These are phyloP conservation scores for Yarrowia osloensis DNA, from an alignment of 805 yeast genomes.

Conservation along the genomic window DNA sequence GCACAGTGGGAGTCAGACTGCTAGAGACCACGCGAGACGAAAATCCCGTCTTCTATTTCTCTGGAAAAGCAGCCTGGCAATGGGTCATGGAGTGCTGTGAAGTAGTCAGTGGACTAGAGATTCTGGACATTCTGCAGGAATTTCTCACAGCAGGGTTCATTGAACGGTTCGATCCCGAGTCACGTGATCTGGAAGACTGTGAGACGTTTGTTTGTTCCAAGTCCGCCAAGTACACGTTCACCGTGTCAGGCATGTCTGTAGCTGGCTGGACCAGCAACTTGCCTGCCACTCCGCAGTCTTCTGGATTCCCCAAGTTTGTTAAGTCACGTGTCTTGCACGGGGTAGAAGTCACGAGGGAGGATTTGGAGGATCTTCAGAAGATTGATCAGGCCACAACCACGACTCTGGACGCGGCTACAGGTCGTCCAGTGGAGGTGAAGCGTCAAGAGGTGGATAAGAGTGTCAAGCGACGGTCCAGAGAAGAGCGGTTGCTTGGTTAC, in stretches of 20 bases:
- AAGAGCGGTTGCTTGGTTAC: background rate
- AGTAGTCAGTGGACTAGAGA: conserved; percentile 47
- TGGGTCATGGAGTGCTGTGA: conserved; percentile 93
- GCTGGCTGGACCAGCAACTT: conserved; percentile 29
- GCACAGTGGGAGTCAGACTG: conserved; percentile 64
- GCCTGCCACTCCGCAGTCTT: background rate
- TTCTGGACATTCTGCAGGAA: conserved; percentile 32
- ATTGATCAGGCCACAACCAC: background rate
- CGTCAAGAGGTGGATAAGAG: background rate
- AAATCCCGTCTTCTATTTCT: conserved; percentile 48
- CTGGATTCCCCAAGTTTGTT: conserved; percentile 2
- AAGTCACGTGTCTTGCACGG: conserved; percentile 10
- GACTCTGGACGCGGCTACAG: background rate
- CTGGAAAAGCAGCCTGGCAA: conserved; percentile 78
- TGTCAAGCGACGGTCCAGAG: background rate
- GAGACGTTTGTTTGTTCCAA: conserved; percentile 7
- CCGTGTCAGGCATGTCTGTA: conserved; percentile 7
- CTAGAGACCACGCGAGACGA: conserved; percentile 45
- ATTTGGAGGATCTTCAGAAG: background rate
- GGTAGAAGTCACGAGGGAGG: background rate
- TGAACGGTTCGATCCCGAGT: conserved; percentile 22
- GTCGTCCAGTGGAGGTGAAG: background rate
- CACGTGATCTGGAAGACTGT: background rate
- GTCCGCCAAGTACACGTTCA: conserved; percentile 7
- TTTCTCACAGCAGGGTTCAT: conserved; percentile 43